Percentiles rank a stretch among this genome's conserved stretches.
Evolutionary conservation across 805 yeast genomes (phyloP).

Genomic region (Isabelozyma pseudorhagii): DNA sequence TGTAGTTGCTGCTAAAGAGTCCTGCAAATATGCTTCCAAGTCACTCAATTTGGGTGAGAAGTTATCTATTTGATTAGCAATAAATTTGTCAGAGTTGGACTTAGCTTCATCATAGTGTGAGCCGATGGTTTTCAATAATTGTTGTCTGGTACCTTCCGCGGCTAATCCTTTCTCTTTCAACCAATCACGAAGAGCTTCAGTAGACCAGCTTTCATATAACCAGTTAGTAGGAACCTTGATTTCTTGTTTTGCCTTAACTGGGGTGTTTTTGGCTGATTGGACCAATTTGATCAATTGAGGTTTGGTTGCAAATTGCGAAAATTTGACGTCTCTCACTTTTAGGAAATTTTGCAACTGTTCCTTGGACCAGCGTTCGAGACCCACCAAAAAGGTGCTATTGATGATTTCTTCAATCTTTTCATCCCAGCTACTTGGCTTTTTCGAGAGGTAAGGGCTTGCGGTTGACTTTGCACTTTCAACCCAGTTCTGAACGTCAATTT

Average conservation of each 20-base stretch:
- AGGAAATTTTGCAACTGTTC: conserved; percentile 41
- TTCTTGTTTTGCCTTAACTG: conserved; percentile 13
- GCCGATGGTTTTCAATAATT: conserved; percentile 15
- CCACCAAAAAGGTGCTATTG: conserved; percentile 45
- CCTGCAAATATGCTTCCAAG: conserved; percentile 14
- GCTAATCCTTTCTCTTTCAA: conserved; percentile 24
- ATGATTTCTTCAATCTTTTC: conserved; percentile 9
- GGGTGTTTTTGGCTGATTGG: conserved; percentile 32
- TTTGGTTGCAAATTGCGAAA: conserved; percentile 38
- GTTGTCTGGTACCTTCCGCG: conserved; percentile 21
- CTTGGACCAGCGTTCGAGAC: conserved; percentile 46
- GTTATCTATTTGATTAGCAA: conserved; percentile 11
- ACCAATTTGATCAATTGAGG: conserved; percentile 38
- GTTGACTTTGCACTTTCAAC: conserved; percentile 18
- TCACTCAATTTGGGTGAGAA: conserved; percentile 14
- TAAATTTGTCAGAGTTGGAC: not conserved
- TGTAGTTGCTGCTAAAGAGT: conserved; percentile 12
- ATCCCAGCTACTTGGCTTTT: conserved; percentile 13
- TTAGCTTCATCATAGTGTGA: conserved; percentile 6
- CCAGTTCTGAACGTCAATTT: conserved; percentile 40
- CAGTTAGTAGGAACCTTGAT: conserved; percentile 15
- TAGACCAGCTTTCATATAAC: conserved; percentile 34
- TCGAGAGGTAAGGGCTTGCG: conserved; percentile 32
- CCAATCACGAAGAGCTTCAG: conserved; percentile 40
- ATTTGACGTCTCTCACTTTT: conserved; percentile 36